phyloP scores from a whole-genome alignment of 2,329 filamentous ascomycete genomes.

The Dendrostoma leiphaemia region DNA sequence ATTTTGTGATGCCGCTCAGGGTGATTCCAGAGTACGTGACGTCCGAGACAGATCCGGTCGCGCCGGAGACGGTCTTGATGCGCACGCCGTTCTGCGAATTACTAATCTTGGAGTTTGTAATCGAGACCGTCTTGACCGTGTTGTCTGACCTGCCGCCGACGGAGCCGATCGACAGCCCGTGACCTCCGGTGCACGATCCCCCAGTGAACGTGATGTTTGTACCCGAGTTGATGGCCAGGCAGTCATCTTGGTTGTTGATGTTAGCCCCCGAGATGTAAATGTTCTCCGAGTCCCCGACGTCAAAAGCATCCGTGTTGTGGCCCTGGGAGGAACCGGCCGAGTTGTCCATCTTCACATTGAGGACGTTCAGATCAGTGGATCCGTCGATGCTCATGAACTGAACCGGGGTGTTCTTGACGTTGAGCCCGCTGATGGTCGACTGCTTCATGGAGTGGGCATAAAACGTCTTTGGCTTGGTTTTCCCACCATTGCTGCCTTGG shows the following conservation, averaged over 20 bases:
- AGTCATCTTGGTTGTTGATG: constrained; percentile 62
- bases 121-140: constrained; percentile 47
- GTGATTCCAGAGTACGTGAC: constrained; percentile 31
- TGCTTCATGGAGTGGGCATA: constrained; percentile 44
- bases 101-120: constrained; percentile 46
- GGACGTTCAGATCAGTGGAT: constrained; percentile 33
- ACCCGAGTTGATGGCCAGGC: constrained; percentile 56
- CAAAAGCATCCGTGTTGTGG: constrained; percentile 60
- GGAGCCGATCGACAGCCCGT: constrained; percentile 42
- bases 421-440: constrained; percentile 36
- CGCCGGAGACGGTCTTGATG: constrained; percentile 48
- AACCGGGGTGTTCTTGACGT: constrained; percentile 40
- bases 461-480: constrained; percentile 41
- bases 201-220: constrained; percentile 45
- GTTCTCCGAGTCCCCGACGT: constrained; percentile 47
- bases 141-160: constrained; percentile 50
- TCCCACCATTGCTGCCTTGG: constrained; percentile 36
- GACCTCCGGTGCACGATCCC: constrained; percentile 42
- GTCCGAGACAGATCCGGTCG: constrained; percentile 42
- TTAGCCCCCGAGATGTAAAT: constrained; percentile 51
- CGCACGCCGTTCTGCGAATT: constrained; percentile 53
- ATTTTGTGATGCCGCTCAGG: constrained; percentile 23
- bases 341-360: constrained; percentile 37
- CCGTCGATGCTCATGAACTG: constrained; percentile 40
- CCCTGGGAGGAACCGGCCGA: constrained; percentile 31